Percentiles rank a stretch among this genome's conserved stretches.
Evolutionary conservation across 1,284 basidiomycete species (phyloP).

Genomic region (Leccinum variabile): DNA sequence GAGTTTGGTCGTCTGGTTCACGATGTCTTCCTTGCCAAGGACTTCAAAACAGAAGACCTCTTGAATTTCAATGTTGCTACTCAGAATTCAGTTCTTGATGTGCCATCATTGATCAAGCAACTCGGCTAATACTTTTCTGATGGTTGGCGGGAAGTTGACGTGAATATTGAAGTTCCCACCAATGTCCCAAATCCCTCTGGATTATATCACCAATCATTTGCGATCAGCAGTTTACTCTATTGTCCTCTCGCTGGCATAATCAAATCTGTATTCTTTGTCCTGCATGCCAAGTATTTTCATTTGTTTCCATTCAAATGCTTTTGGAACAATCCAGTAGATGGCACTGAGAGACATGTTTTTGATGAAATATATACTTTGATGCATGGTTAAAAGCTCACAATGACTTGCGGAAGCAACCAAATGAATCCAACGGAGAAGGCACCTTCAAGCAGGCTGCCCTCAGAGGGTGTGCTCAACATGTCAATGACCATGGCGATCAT

Average conservation of each 20-base stretch:
- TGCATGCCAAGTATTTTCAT: not conserved
- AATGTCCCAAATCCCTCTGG: not conserved
- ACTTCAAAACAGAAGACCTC: slow-evolving; percentile 16
- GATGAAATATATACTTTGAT: not conserved
- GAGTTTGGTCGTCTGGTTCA: too few species aligned
- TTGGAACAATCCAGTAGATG: not conserved
- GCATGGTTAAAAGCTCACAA: not conserved
- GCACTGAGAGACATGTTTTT: not conserved
- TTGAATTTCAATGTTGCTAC: slow-evolving; percentile 6
- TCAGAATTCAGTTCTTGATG: not conserved
- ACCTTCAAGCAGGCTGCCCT: not conserved
- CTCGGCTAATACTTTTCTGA: slow-evolving; percentile 5
- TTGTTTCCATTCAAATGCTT: not conserved
- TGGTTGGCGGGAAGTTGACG: slow-evolving; percentile 16
- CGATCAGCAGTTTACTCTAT: slow-evolving; percentile 12
- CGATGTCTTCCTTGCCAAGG: slow-evolving; percentile 12
- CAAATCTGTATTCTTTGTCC: slow-evolving; percentile 9
- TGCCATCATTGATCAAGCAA: not conserved
- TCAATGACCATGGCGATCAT: not conserved
- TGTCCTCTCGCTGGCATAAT: slow-evolving; percentile 17
- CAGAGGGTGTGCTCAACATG: not conserved
- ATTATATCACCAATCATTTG: slow-evolving; percentile 3
- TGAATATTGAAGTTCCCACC: slow-evolving; percentile 20
- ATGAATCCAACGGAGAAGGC: not conserved
- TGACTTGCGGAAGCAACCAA: not conserved